Base-by-base conservation (phyloP, 805 yeast genomes). In the Phaffomyces antillensis region DNA sequence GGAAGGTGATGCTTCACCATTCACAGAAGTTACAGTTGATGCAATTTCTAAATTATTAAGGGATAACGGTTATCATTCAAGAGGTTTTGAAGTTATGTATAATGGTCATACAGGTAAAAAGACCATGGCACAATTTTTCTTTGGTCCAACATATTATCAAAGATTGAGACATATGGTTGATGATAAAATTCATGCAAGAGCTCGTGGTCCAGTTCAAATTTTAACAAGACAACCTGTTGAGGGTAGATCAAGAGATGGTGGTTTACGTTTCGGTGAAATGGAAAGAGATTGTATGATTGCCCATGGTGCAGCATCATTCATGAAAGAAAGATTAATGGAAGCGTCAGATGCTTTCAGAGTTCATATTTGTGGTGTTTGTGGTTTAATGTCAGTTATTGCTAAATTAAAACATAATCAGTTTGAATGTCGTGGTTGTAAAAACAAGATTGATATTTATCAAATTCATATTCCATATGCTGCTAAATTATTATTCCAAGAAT, bases 201-300 rank as follows among this genome's bases (percentile, higher is more conserved):
- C 99, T 7, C 83, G 98, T 74, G 99, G 99, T 44, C 98, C 99
- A 15, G 95, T 91, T 50, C 98, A 91, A 75, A 95, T 91, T 47
- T 74, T 91, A 66, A 91, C 99, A 4, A 85, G 98, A 71, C 99
- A 91, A 68, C 99, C 99, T 5, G 96, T 90, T 51, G 98, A 91
- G 70, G 99, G 99, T 81, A 83, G 99, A 68, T 89, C 97, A 16
- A 81, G 99, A 71, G 98, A 93, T 68, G 99, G 99, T 79, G 99
- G 99, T 58, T 75, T 91, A 65, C 87, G 99, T 70, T 90, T 91
- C 78, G 99, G 99, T 62, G 99, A 91, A 69, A 93, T 93, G 99
- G 99, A 93, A 71, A 87, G 99, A 74, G 99, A 93, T 76, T 93
- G 99, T 84, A 91, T 93, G 97, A 93, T 93, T 75, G 99, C 99